Base-by-base conservation (phyloP, 495 filamentous ascomycete genomes). In the Staphylotrichum longicolle region DNA sequence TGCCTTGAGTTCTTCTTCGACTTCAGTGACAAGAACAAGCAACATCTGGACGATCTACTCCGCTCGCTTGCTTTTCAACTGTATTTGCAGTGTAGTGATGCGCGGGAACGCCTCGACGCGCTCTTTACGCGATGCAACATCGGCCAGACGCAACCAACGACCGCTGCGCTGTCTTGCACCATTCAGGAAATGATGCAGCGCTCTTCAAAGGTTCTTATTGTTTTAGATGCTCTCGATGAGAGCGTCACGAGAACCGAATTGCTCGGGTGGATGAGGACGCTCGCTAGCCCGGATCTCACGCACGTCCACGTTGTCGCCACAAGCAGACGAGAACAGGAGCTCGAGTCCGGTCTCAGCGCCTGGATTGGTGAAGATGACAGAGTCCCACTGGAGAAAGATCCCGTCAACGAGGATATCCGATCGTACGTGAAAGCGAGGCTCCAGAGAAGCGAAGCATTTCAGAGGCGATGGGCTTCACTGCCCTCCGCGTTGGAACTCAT, bases 1-100 rank as follows among this genome's bases (percentile, higher is more conserved):
- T 27, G 34, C 33, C 48, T 51, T 7, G 35, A 32, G 30, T 51
- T 51, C 48, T 51, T 51, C 48, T 51, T 35, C 35, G 48, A 51
- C 48, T 51, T 51, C 12, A 51, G 48, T 32, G 48, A 51, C 11
- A 51, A 30, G 30, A 34, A 30, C 34, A 51, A 51, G 1, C 20
- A 1, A 1, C 20, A 27, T 1, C 20, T 27, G 20, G 20, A 27
- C 20, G 20, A 27, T 27, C 20, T 27, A 27, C 20, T 27, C 20
- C 20, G 20, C 20, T 27, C 20, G 20, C 20, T 27, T 27, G 20
- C 20, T 27, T 27, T 27, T 27, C 20, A 27, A 27, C 20, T 27
- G 20, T 27, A 27, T 27, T 27, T 27, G 20, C 20, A 27, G 20
- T 27, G 20, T 27, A 27, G 20, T 27, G 20, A 27, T 27, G 20